These are phyloP conservation scores for Eucalyptus albens DNA, from an alignment of 345 rosid genomes.

Conservation along the genomic window DNA sequence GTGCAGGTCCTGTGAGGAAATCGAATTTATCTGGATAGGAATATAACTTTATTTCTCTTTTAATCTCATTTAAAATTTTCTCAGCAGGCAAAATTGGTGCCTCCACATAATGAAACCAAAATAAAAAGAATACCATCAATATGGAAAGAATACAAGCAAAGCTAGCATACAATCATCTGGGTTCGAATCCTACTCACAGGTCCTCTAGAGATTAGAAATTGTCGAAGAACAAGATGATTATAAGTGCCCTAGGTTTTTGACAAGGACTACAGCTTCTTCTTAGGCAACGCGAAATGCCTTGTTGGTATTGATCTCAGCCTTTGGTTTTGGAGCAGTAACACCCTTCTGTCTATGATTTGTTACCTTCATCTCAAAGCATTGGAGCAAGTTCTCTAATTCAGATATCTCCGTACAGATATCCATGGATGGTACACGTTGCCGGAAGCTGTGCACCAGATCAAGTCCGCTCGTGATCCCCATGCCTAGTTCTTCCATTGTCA, in stretches of 20 bases:
- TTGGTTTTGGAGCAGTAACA: background rate
- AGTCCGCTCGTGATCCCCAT: conserved; percentile 24
- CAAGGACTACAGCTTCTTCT: background rate
- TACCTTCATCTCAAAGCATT: background rate
- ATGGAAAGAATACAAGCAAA: background rate
- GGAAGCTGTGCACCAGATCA: conserved; percentile 10
- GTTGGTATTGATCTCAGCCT: background rate
- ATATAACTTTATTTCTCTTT: background rate
- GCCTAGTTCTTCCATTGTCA: conserved; percentile 27
- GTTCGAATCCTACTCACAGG: background rate
- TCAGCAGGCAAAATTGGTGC: background rate
- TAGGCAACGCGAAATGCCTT: background rate
- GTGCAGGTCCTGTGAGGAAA: background rate
- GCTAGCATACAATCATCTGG: background rate
- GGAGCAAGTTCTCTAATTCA: background rate
- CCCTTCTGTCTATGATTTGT: background rate
- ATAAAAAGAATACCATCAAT: background rate
- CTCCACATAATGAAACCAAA: background rate
- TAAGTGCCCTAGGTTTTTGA: background rate
- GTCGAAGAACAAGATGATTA: background rate
- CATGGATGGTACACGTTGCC: background rate
- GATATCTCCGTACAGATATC: conserved; percentile 6
- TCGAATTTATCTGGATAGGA: background rate
- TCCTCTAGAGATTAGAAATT: background rate
- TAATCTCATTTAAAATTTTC: background rate